Evolutionary conservation across 495 filamentous ascomycete species (phyloP), one percentile per base, ranked within the genome.

Genomic region (Apiosordaria backusii): DNA sequence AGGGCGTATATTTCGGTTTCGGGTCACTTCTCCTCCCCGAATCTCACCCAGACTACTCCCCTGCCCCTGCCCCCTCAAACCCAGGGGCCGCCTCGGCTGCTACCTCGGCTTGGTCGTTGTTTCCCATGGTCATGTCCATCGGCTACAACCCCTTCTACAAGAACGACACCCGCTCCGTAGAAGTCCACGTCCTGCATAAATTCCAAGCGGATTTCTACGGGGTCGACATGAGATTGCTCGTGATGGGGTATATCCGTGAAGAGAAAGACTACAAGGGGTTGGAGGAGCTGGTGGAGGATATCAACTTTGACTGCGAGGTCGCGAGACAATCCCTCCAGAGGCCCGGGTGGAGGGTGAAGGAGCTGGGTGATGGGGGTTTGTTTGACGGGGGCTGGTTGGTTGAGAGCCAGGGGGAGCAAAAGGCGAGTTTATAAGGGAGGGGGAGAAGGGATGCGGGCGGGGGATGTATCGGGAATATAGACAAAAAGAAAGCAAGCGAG

Each of bases 121-220:
- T 89, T 76, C 91, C 91, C 0, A 96, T 96, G 80, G 94, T 97
- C 60, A 88, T 99, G 88, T 90, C 86, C 50, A 94, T 99, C 60
- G 93, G 94, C n/a, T 97, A 90, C 82, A 97, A 97, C 73, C 92
- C 93, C 0, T 96, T 92, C 77, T 97, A 96, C 80, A 93, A 92
- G 75, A 97, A 97, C 76, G 84, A 84, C 23, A 86, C 89, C 50
- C 84, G 91, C 21, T 89, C 85, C 50, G 90, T 94, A 70, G 95
- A 98, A 84, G 93, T 97, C 68, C 94, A 98, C 77, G 84, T 99
- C 64, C 83, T 99, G 79, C 88, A 90, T 78, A 69, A 65, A 65
- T 96, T 88, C 81, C 78, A 35, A 67, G 78, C 73, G 50, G 91
- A 97, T 74, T 99, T 99, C 82, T 99, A 99, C 80, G 89, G 83